A percentile compares a stretch with the other conserved stretches of the same genome.
phyloP scores from a whole-genome alignment of 352 stramenopile genomes.

The Globisporangium parvum region DNA sequence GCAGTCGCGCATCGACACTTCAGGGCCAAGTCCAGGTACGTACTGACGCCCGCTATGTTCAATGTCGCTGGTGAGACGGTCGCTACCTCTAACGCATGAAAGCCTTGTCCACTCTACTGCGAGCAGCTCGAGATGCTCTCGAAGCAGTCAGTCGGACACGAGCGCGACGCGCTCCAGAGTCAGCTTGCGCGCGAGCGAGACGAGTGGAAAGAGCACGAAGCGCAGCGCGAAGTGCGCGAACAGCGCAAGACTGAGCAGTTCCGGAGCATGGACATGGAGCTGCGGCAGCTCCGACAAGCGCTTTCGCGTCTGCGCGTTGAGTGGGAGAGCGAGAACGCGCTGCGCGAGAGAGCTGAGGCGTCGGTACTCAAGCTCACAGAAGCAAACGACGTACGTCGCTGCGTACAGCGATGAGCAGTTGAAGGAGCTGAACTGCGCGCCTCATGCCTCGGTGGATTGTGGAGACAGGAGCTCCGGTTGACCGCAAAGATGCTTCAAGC shows the following conservation, averaged over 20 bases:
- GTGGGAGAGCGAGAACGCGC: slow-evolving; percentile 36
- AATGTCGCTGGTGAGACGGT: neutral
- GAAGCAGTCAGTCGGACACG: slow-evolving; percentile 31
- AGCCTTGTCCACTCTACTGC: neutral
- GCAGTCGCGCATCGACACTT: slow-evolving; percentile 31
- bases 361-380: slow-evolving; percentile 25
- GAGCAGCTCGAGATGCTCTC: slow-evolving; percentile 43
- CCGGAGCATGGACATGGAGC: slow-evolving; percentile 43
- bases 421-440: neutral
- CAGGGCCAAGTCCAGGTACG: slow-evolving; percentile 46
- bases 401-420: neutral
- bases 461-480: slow-evolving; percentile 29
- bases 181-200: slow-evolving; percentile 30
- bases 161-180: slow-evolving; percentile 37
- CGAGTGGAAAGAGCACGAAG: slow-evolving; percentile 36
- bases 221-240: slow-evolving; percentile 14
- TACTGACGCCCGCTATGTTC: no score
- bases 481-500: slow-evolving; percentile 25
- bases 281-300: slow-evolving; percentile 36
- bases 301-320: slow-evolving; percentile 38
- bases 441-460: neutral
- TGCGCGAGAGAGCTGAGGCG: slow-evolving; percentile 36
- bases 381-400: slow-evolving; percentile 26
- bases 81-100: neutral
- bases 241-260: slow-evolving; percentile 38